Evolutionary conservation across 2,329 filamentous ascomycete genomes (phyloP), one percentile per base, ranked within the genome.

Genomic region (Xylariomycetidae sp.): DNA sequence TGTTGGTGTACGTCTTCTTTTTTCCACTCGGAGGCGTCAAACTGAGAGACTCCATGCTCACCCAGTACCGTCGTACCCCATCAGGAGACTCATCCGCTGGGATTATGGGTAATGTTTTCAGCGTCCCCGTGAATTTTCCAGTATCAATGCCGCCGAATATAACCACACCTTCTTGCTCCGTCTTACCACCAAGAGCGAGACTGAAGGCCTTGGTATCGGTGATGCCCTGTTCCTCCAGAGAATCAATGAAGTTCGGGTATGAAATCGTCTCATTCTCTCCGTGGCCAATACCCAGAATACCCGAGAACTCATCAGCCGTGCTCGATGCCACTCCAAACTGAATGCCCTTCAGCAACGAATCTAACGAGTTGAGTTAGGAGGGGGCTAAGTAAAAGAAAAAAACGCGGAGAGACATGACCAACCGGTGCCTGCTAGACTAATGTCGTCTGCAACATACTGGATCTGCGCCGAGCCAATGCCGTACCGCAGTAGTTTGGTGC

Each of bases 231-330:
- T 61, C 46, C 11, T 49, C 54, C 25, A 76, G 58, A 49, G 72
- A 59, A 52, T 75, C 72, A 42, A 76, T 46, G 36, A 76, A 66
- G 51, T 72, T 74, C 40, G 55, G 61, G 48, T 76, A 75, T 7
- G 42, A 48, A 3, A 64, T 68, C 16, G 66, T 71, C 32, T 63
- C 44, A 22, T 65, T 67, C 10, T 59, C 30, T 3, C 76, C 67
- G 53, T 86, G 86, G 16, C 86, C 86, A 36, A 92, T 81, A 15
- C 87, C 87, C 14, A 94, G 59, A 29, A 92, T 86, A 23, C 72
- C 72, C 0, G 69, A 61, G 37, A 70, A 72, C 41, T 72, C 64
- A 39, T 72, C 63, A 11, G 54, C 40, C 5, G 64, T 66, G 10
- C 53, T 47, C 25, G 69, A 71, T n/a, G 80, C 80, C 23, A 83